Conservation (phyloP, 192 early-diverging fungal genomes). For the Umbelopsis sp. region DNA sequence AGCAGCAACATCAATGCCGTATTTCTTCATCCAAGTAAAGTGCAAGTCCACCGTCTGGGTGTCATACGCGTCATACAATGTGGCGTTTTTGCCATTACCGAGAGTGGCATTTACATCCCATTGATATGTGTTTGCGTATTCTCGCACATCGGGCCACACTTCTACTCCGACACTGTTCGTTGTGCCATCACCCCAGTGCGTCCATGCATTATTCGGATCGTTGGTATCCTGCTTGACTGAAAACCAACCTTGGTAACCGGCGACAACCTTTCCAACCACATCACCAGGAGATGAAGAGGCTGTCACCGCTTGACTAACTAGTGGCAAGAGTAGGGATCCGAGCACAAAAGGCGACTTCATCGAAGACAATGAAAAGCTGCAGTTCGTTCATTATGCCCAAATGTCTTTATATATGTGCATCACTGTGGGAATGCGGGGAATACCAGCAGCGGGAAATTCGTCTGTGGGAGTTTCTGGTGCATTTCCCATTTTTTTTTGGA, state of each 20-base stretch:
- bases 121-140: constrained; percentile 19
- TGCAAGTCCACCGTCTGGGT: constrained; percentile 20
- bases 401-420: constrained; percentile 19
- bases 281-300: constrained; percentile 17
- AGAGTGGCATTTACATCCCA: constrained; percentile 18
- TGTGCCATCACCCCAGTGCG: constrained; percentile 18
- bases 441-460: background rate
- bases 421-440: constrained; percentile 19
- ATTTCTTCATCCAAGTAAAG: constrained; percentile 20
- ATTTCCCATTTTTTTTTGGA: background rate
- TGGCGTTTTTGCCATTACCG: constrained; percentile 20
- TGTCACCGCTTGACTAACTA: constrained; percentile 20
- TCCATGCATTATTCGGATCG: constrained; percentile 17
- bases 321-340: constrained; percentile 18
- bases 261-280: constrained; percentile 21
- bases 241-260: constrained; percentile 13
- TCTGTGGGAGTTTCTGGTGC: constrained; percentile 10
- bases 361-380: constrained; percentile 15
- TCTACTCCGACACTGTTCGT: constrained; percentile 16
- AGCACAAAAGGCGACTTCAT: constrained; percentile 20
- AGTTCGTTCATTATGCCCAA: constrained; percentile 11
- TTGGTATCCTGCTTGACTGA: constrained; percentile 18
- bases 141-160: constrained; percentile 20
- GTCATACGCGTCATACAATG: constrained; percentile 15
- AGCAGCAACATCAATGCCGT: constrained; percentile 20